Conservation (phyloP, 371 early-diverging fungal species). For the Nosema muscidifuracis region DNA sequence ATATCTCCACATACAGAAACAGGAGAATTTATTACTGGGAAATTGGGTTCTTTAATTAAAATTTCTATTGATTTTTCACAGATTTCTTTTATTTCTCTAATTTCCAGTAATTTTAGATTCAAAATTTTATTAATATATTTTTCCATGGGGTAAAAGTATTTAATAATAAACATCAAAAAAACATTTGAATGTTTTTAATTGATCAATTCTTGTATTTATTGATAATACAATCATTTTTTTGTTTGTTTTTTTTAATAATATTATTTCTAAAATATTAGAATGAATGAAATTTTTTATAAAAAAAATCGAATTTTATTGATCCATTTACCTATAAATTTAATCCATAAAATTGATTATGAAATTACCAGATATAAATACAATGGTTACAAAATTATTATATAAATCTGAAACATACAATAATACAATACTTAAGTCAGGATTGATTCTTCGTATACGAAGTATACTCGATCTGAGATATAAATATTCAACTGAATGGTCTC, state of each 20-base stretch:
- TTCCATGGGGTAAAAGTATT: no score
- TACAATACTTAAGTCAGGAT: background rate
- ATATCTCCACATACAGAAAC: conserved; percentile 79
- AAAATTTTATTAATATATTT: conserved; percentile 7
- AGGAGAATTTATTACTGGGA: conserved; percentile 48
- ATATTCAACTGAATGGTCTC: background rate
- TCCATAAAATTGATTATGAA: background rate
- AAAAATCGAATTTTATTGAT: background rate
- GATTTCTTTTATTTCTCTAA: conserved; percentile 70
- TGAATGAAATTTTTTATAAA: background rate
- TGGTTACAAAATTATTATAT: background rate
- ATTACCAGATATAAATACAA: background rate
- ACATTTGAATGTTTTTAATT: no score
- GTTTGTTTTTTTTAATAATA: background rate
- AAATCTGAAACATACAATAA: background rate
- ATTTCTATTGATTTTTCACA: conserved; percentile 54
- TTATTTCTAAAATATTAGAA: background rate
- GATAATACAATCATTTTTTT: background rate
- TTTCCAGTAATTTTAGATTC: conserved; percentile 58
- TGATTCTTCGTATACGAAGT: background rate
- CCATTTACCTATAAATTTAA: background rate
- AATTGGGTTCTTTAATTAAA: conserved; percentile 57
- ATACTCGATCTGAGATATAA: conserved; percentile 12
- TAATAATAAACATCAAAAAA: no score
- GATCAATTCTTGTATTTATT: no score